phyloP scores from a whole-genome alignment of 140 eudicot species.

The Anethum foeniculum region DNA sequence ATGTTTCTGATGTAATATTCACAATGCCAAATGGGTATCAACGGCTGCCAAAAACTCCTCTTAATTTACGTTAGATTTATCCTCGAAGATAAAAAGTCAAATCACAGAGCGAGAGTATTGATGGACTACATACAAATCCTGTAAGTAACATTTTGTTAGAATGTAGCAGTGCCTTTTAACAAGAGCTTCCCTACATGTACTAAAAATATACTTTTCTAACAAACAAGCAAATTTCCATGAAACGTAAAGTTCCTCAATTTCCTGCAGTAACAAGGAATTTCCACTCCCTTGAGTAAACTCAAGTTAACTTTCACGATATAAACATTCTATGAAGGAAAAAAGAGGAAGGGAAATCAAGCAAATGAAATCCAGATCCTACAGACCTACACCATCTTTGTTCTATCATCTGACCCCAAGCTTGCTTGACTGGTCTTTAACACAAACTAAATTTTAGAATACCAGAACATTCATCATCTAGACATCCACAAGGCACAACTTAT shows the following conservation, averaged over 20 bases:
- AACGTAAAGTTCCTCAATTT: not conserved
- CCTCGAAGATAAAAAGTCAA: not conserved
- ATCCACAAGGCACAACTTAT: not conserved
- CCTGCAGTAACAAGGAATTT: not conserved
- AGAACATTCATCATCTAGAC: not conserved
- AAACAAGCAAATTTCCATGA: not conserved
- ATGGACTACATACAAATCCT: not conserved
- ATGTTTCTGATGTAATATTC: not conserved
- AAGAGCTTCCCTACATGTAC: not conserved
- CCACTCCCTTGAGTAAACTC: not conserved
- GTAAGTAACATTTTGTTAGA: not conserved
- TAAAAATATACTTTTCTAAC: not conserved
- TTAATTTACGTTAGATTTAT: too few species aligned
- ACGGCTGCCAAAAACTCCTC: not conserved
- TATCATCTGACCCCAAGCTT: not conserved
- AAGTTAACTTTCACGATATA: too few species aligned
- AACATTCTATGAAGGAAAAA: not conserved
- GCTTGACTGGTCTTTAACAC: not conserved
- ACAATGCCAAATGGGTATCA: not conserved
- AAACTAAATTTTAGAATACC: not conserved
- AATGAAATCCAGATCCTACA: not conserved
- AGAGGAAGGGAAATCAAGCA: not conserved
- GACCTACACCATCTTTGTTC: not conserved
- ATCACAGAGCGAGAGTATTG: not conserved
- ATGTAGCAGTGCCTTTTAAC: not conserved